Conservation (phyloP, 129 eudicot genomes). For the Tanacetum coccineum region DNA sequence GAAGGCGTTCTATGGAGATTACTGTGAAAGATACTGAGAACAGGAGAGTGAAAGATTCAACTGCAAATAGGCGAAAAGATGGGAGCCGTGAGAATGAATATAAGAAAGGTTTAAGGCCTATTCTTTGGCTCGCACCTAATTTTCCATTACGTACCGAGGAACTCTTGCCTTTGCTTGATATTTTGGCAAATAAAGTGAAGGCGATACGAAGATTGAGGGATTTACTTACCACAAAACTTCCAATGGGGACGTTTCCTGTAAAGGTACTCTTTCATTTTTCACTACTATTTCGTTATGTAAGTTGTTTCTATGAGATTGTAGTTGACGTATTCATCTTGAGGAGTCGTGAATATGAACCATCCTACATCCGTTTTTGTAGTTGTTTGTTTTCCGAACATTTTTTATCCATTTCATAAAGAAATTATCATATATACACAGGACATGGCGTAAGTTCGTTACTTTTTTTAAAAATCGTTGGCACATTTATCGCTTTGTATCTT, state of each 20-base stretch:
- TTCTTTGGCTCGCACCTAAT: conserved; percentile 84
- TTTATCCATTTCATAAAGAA: too few species aligned
- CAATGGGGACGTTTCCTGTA: conserved; percentile 93
- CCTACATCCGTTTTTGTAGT: too few species aligned
- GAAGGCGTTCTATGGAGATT: conserved; percentile 61
- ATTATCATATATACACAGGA: too few species aligned
- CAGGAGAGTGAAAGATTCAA: conserved; percentile 40
- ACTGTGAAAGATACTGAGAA: conserved; percentile 51
- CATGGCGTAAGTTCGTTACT: too few species aligned
- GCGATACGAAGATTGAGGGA: conserved; percentile 91
- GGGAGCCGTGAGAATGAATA: conserved; percentile 72
- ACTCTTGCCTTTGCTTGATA: conserved; percentile 88
- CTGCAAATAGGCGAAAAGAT: conserved; percentile 60
- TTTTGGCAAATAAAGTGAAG: conserved; percentile 92
- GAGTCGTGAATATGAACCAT: too few species aligned
- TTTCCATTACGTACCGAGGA: conserved; percentile 86
- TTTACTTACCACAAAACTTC: conserved; percentile 89
- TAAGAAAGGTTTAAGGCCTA: conserved; percentile 90
- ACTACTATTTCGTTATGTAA: not conserved
- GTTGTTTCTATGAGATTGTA: not conserved
- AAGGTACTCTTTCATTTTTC: conserved; percentile 49
- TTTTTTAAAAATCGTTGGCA: not conserved
- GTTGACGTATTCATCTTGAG: too few species aligned
- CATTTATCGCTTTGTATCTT: not conserved
- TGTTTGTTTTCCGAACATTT: too few species aligned